Percentiles rank a stretch among this genome's conserved stretches.
These are phyloP conservation scores for Crassisporium funariophilum DNA, from an alignment of 768 basidiomycete species.

Conservation along the genomic window DNA sequence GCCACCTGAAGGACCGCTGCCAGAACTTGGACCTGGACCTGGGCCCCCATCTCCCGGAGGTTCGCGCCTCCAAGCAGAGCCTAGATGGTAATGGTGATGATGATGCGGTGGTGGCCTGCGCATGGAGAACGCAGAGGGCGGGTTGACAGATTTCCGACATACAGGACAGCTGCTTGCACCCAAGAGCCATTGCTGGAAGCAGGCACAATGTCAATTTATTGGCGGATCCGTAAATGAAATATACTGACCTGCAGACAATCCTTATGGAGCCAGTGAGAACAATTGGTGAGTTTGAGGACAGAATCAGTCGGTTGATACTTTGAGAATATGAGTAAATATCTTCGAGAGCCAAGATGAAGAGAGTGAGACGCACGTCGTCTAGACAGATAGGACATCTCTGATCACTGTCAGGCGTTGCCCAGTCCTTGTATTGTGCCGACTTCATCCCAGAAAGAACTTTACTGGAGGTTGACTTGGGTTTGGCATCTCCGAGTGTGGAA, in stretches of 20 bases:
- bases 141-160: constrained; percentile 64
- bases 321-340: constrained; percentile 1
- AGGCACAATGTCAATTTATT: constrained; percentile 8
- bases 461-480: constrained; percentile 63
- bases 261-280: constrained; percentile 81
- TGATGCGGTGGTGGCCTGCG: constrained; percentile 5
- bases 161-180: constrained; percentile 80
- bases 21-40: too few species aligned
- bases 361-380: constrained; percentile 64
- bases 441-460: constrained; percentile 62
- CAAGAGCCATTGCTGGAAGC: constrained; percentile 74
- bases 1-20: too few species aligned
- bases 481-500: constrained; percentile 66
- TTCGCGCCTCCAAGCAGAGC: neutral
- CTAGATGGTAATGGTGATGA: constrained; percentile 6
- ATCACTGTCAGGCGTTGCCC: constrained; percentile 67
- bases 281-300: constrained; percentile 67
- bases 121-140: constrained; percentile 7
- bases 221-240: neutral
- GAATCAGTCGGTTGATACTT: constrained; percentile 68
- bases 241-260: constrained; percentile 68
- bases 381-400: constrained; percentile 82
- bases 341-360: constrained; percentile 7
- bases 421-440: constrained; percentile 65
- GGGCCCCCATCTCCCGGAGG: too few species aligned